phyloP scores from a whole-genome alignment of 306 rosid species.

The Fragaria ananassa region DNA sequence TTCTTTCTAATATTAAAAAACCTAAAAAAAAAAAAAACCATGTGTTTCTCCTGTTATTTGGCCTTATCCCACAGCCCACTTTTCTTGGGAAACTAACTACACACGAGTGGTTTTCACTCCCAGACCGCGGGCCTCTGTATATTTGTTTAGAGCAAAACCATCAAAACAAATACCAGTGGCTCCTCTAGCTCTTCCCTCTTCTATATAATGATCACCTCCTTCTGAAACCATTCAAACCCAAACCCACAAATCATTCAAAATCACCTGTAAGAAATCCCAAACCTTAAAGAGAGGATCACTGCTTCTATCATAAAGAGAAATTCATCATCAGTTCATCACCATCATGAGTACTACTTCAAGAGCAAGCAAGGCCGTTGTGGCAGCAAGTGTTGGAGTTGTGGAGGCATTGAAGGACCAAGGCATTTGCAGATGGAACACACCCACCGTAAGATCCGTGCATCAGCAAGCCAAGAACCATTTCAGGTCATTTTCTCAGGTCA shows the following conservation, averaged over 20 bases:
- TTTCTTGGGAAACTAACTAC: not conserved
- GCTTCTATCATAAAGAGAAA: not conserved
- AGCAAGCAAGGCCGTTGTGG: constrained; percentile 26
- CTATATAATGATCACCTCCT: not conserved
- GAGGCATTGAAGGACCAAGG: constrained; percentile 43
- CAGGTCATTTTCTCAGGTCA: constrained; percentile 22
- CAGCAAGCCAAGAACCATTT: constrained; percentile 28
- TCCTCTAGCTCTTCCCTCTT: not conserved
- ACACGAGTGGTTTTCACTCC: not conserved
- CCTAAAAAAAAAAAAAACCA: too few species aligned
- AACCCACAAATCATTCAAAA: not conserved
- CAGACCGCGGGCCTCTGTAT: not conserved
- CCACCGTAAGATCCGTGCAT: constrained; percentile 18
- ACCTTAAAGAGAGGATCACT: not conserved
- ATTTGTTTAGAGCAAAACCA: not conserved
- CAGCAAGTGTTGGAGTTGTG: constrained; percentile 37
- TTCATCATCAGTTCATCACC: not conserved
- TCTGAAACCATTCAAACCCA: not conserved
- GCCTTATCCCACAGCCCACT: not conserved
- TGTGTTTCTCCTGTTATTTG: too few species aligned
- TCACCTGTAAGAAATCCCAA: not conserved
- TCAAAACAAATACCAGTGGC: constrained; percentile 1
- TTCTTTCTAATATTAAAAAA: too few species aligned
- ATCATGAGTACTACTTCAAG: constrained; percentile 19
- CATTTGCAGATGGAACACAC: constrained; percentile 35